Percentiles rank a stretch among this genome's conserved stretches.
Evolutionary conservation across 2,329 filamentous ascomycete genomes (phyloP).

Genomic region (Ophiocordyceps camponoti-rufipedis): DNA sequence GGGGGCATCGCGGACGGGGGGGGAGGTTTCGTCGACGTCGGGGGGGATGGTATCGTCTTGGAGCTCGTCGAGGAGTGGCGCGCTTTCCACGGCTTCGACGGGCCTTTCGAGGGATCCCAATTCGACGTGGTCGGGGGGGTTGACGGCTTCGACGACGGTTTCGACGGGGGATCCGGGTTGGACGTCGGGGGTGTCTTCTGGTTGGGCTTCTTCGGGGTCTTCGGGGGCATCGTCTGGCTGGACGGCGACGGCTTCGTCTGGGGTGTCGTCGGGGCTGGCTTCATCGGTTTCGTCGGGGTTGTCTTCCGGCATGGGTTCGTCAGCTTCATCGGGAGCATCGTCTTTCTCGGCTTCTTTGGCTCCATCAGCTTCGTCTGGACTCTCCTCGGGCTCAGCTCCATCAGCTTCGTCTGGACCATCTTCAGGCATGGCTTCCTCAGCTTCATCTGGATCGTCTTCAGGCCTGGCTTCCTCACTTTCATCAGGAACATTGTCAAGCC

Average conservation of each 20-base stretch:
- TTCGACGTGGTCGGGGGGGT: background rate
- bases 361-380: background rate
- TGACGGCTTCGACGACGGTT: too few relatives aligned
- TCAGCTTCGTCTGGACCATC: background rate
- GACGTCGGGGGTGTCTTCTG: too few relatives aligned
- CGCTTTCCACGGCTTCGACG: background rate
- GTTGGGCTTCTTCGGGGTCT: background rate
- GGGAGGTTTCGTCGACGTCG: background rate
- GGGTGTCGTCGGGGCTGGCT: background rate
- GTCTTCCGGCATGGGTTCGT: background rate
- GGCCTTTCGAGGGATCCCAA: background rate
- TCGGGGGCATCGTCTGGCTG: background rate
- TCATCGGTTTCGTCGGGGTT: background rate
- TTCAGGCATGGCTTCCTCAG: background rate
- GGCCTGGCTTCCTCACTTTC: background rate
- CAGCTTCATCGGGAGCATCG: background rate
- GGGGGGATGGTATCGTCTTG: background rate
- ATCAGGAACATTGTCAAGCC: background rate
- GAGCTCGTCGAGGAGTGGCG: background rate
- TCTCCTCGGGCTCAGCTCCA: background rate
- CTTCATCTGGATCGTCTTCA: background rate
- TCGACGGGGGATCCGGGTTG: too few relatives aligned
- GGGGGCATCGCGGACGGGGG: background rate
- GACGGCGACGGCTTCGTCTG: too few relatives aligned
- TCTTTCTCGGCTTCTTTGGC: background rate